Conservation (phyloP, 2,329 filamentous ascomycete genomes). For the Setomelanomma holmii region DNA sequence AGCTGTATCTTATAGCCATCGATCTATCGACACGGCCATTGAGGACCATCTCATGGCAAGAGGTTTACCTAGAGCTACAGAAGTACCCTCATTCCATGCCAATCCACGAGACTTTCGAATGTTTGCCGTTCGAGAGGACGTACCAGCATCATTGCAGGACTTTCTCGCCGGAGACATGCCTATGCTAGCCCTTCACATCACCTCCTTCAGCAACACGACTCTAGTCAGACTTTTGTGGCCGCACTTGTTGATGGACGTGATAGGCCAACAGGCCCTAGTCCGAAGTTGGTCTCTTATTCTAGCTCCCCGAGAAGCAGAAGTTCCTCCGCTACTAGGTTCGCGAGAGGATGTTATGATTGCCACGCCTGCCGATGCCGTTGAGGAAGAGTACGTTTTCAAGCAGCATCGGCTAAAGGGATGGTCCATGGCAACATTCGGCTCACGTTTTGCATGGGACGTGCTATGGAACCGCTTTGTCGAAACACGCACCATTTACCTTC, state of each 20-base stretch:
- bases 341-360: constrained; percentile 46
- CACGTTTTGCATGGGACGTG: constrained; percentile 18
- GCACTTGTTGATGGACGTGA: constrained; percentile 58
- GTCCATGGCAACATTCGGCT: constrained; percentile 15
- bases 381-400: constrained; percentile 22
- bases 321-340: constrained; percentile 35
- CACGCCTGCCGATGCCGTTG: constrained; percentile 2
- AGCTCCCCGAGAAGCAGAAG: constrained; percentile 51
- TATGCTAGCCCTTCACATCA: constrained; percentile 57
- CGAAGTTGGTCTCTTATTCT: constrained; percentile 57
- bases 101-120: constrained; percentile 8
- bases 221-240: constrained; percentile 56
- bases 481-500: constrained; percentile 51
- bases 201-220: constrained; percentile 59
- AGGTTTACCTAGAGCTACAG: constrained; percentile 41
- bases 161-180: constrained; percentile 49
- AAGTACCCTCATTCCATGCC: constrained; percentile 1
- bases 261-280: constrained; percentile 54
- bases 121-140: constrained; percentile 15
- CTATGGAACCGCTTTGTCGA: constrained; percentile 23
- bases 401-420: constrained; percentile 20
- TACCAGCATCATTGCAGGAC: constrained; percentile 16
- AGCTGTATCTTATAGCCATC: constrained; percentile 51
- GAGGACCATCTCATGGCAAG: constrained; percentile 52
- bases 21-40: constrained; percentile 45